phyloP scores from a whole-genome alignment of 2,329 filamentous ascomycete species.

The Helotiales sp. region DNA sequence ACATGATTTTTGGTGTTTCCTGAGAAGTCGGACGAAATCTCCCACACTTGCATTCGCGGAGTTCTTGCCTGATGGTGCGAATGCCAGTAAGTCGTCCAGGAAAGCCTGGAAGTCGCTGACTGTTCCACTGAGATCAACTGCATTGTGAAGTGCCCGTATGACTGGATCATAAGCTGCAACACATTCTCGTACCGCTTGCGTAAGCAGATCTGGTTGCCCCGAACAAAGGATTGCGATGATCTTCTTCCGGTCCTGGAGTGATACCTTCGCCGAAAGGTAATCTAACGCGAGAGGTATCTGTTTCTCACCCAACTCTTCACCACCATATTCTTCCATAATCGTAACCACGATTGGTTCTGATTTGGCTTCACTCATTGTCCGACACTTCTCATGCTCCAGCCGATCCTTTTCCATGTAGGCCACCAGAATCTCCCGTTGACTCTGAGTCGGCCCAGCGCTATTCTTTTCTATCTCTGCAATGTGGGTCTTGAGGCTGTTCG shows the following conservation, averaged over 20 bases:
- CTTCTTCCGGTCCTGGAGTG: constrained; percentile 74
- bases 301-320: constrained; percentile 57
- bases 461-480: constrained; percentile 67
- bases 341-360: constrained; percentile 66
- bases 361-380: constrained; percentile 42
- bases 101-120: constrained; percentile 71
- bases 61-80: constrained; percentile 41
- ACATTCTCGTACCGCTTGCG: constrained; percentile 66
- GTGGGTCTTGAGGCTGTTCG: constrained; percentile 69
- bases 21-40: constrained; percentile 72
- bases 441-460: constrained; percentile 62
- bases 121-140: constrained; percentile 72
- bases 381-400: constrained; percentile 61
- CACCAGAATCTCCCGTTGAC: constrained; percentile 65
- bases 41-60: constrained; percentile 41
- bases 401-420: constrained; percentile 58
- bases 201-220: constrained; percentile 73
- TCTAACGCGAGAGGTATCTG: constrained; percentile 70
- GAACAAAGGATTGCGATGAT: constrained; percentile 71
- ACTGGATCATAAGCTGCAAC: constrained; percentile 75
- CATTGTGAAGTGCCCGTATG: constrained; percentile 72
- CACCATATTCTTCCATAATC: constrained; percentile 55
- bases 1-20: constrained; percentile 64
- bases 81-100: constrained; percentile 69
- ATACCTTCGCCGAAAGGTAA: constrained; percentile 73